A percentile compares a stretch with the other conserved stretches of the same genome.
phyloP scores from a whole-genome alignment of 78 protist genomes.

The Protostelium mycophagum region DNA sequence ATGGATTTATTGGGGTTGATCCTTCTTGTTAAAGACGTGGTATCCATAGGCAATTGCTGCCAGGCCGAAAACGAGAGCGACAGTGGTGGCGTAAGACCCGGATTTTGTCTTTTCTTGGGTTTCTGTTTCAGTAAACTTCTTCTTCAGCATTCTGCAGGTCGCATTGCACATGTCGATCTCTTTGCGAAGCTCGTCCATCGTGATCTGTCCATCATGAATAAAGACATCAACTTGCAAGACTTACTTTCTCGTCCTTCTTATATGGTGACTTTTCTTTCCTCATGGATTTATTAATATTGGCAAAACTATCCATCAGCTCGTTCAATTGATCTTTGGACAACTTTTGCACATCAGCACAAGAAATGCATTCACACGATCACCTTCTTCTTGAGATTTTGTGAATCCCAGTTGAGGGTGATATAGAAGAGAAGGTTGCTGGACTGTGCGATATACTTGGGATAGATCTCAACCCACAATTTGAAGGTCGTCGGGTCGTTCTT shows the following conservation, averaged over 20 bases:
- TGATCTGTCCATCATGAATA: not conserved
- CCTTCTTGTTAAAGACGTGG: too few species aligned
- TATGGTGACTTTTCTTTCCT: not conserved
- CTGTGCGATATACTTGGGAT: not conserved
- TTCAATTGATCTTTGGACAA: not conserved
- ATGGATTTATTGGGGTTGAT: too few species aligned
- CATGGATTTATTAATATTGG: not conserved
- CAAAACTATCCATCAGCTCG: not conserved
- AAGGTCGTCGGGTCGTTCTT: not conserved
- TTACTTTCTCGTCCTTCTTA: not conserved
- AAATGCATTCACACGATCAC: not conserved
- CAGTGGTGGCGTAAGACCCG: not conserved
- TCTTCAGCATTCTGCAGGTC: not conserved
- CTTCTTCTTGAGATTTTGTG: not conserved
- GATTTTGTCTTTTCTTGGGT: not conserved
- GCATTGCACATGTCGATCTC: not conserved
- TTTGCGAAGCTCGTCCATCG: not conserved
- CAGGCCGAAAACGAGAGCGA: not conserved
- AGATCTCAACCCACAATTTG: not conserved
- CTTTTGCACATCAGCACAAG: not conserved
- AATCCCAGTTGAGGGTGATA: not conserved
- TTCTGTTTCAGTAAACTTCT: not conserved
- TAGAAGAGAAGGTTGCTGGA: not conserved
- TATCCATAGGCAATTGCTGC: not conserved
- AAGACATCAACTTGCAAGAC: not conserved